A percentile compares a stretch with the other conserved stretches of the same genome.
Evolutionary conservation across 306 rosid species (phyloP).

Genomic region (Arachis hypogaea): DNA sequence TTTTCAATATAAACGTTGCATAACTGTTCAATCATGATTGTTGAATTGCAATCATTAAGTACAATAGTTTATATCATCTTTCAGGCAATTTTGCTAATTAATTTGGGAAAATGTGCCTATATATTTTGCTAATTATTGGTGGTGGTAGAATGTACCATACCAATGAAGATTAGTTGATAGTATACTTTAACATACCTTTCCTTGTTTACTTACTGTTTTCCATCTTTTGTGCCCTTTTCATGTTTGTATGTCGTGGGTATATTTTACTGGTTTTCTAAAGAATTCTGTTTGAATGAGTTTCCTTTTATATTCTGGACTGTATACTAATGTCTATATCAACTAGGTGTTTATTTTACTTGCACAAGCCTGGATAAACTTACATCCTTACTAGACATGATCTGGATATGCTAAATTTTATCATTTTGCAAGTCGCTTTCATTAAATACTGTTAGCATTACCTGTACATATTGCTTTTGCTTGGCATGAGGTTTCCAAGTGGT

Average conservation of each 20-base stretch:
- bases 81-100: slow-evolving; percentile 6
- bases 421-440: not conserved
- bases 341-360: slow-evolving; percentile 28
- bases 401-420: no score
- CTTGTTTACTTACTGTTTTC: not conserved
- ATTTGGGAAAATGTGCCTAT: not conserved
- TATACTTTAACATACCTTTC: not conserved
- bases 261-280: slow-evolving; percentile 14
- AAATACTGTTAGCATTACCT: slow-evolving; percentile 29
- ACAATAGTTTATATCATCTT: slow-evolving; percentile 13
- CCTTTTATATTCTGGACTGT: slow-evolving; percentile 14
- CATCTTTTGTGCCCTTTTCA: not conserved
- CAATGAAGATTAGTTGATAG: not conserved
- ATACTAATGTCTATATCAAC: slow-evolving; percentile 2
- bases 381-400: no score
- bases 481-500: slow-evolving; percentile 41
- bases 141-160: not conserved
- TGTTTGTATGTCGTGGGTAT: slow-evolving; percentile 26
- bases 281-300: slow-evolving; percentile 13
- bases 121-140: not conserved
- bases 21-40: not conserved
- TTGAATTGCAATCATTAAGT: slow-evolving; percentile 10
- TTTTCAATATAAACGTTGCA: slow-evolving; percentile 15
- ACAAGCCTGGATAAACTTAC: slow-evolving; percentile 12
- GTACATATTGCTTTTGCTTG: slow-evolving; percentile 26